Base-by-base conservation (phyloP, 2,329 filamentous ascomycete species). In the Phoma sp. region DNA sequence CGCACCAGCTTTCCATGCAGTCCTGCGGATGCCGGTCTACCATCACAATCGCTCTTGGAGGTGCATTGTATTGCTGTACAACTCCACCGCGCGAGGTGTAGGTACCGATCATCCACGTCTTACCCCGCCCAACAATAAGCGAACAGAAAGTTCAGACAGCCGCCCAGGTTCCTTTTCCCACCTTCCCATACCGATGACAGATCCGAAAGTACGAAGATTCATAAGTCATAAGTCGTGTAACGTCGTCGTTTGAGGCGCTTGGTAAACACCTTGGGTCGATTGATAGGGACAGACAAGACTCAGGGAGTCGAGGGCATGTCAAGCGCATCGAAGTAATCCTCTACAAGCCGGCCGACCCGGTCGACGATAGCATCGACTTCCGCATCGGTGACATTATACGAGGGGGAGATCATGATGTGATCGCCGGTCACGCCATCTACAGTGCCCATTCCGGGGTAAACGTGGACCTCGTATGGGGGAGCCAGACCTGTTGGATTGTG, bases 371-470 rank as follows among this genome's bases (percentile, higher is more conserved):
- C 66, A 12, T 83, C 78, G 45, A 90, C 76, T 17, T 89, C 84
- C 7, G 77, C 77, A 36, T 74, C 73, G 1, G 81, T 85, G 18
- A 87, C 79, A 37, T 84, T 91, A 73, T 86, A 91, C 1, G 89
- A 81, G 5, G 90, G 90, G 1, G 88, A 83, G 10, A 93, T 65
- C 21, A 92, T 79, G 29, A 91, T 77, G 69, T 91, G 87, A 65
- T 93, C 90, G 9, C 89, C 89, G 1, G 69, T 68, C n/a, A 70
- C 66, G 1, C 82, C 78, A 37, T 90, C 86, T 0, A 78, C 83
- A 0, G 85, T 85, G 1, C 88, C 88, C 0, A 76, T 75, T 0
- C 87, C 87, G 1, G 85, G 85, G 66, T 91, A 91, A 2, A 91
- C 65, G 3, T 81, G 81, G 57, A 89, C 83, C 48, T 77, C 79